Evolutionary conservation across 2,329 filamentous ascomycete species (phyloP).

Genomic region (Macrophomina tecta): DNA sequence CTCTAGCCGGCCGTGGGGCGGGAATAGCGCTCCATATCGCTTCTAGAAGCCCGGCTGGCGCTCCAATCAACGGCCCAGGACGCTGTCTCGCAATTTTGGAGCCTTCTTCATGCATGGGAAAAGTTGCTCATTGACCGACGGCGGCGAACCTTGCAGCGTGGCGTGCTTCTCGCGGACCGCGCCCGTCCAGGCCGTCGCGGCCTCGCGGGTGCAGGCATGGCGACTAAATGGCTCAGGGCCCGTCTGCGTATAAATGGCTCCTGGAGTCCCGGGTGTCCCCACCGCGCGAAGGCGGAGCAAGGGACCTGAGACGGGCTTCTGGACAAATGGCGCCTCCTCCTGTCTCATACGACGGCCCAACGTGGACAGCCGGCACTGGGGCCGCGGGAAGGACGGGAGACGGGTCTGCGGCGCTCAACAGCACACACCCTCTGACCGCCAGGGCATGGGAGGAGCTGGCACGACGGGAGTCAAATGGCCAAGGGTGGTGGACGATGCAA

Average conservation of each 20-base stretch:
- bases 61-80: background rate
- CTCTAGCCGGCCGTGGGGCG: conserved; percentile 11
- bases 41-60: conserved; percentile 18
- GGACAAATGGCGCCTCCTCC: conserved; percentile 16
- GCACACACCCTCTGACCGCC: conserved; percentile 19
- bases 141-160: conserved; percentile 20
- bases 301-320: conserved; percentile 7
- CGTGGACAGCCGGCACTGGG: conserved; percentile 23
- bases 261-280: conserved; percentile 16
- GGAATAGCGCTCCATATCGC: conserved; percentile 13
- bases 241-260: conserved; percentile 15
- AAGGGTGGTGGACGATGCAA: background rate
- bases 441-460: background rate
- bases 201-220: background rate
- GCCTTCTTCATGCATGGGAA: conserved; percentile 24
- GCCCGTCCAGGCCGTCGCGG: background rate
- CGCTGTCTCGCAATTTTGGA: conserved; percentile 21
- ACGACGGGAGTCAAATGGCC: background rate
- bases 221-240: conserved; percentile 17
- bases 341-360: conserved; percentile 21
- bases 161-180: conserved; percentile 6
- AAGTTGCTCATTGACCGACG: background rate
- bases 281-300: conserved; percentile 11
- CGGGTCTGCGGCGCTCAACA: conserved; percentile 12
- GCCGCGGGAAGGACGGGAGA: background rate